A percentile compares a stretch with the other conserved stretches of the same genome.
Evolutionary conservation across 2,329 filamentous ascomycete species (phyloP).

Genomic region (Sporothrix phasma): DNA sequence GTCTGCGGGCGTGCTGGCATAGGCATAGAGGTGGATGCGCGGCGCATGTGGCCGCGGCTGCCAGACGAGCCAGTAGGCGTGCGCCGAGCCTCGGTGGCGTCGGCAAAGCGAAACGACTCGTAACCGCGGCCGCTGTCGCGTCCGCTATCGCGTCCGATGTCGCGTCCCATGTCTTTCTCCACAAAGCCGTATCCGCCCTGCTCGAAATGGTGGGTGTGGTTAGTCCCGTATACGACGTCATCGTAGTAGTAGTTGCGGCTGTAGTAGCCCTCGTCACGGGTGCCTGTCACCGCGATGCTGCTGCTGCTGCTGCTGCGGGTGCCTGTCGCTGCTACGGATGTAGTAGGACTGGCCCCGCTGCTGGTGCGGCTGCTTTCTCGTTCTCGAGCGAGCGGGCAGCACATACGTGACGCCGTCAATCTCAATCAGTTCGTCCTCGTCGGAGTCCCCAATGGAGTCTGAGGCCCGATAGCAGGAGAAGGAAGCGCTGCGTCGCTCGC

Average conservation of each 20-base stretch:
- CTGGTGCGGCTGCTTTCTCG: slow-evolving; percentile 30
- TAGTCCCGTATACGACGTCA: slow-evolving; percentile 48
- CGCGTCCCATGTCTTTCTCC: slow-evolving; percentile 27
- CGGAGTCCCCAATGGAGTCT: slow-evolving; percentile 50
- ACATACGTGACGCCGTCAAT: slow-evolving; percentile 43
- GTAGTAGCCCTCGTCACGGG: slow-evolving; percentile 20
- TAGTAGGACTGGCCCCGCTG: slow-evolving; percentile 12
- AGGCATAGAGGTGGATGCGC: slow-evolving; percentile 17
- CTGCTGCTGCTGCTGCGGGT: not conserved
- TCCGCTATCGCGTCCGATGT: too few species aligned
- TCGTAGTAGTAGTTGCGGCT: slow-evolving; percentile 27
- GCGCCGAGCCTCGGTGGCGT: slow-evolving; percentile 30
- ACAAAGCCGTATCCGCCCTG: slow-evolving; percentile 35
- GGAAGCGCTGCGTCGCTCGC: slow-evolving; percentile 44
- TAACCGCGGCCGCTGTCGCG: too few species aligned
- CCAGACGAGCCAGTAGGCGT: slow-evolving; percentile 29
- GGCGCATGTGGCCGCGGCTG: slow-evolving; percentile 24
- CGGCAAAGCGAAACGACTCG: slow-evolving; percentile 33
- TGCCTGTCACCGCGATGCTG: not conserved
- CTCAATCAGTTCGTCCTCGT: slow-evolving; percentile 52
- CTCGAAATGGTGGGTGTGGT: slow-evolving; percentile 43
- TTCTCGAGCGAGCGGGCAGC: slow-evolving; percentile 42
- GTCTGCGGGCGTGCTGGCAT: slow-evolving; percentile 43
- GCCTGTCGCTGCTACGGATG: not conserved
- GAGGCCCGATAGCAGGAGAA: slow-evolving; percentile 50